Percentiles rank a stretch among this genome's conserved stretches.
These are phyloP conservation scores for Tricholoma terreum DNA, from an alignment of 768 basidiomycete genomes.

Conservation along the genomic window DNA sequence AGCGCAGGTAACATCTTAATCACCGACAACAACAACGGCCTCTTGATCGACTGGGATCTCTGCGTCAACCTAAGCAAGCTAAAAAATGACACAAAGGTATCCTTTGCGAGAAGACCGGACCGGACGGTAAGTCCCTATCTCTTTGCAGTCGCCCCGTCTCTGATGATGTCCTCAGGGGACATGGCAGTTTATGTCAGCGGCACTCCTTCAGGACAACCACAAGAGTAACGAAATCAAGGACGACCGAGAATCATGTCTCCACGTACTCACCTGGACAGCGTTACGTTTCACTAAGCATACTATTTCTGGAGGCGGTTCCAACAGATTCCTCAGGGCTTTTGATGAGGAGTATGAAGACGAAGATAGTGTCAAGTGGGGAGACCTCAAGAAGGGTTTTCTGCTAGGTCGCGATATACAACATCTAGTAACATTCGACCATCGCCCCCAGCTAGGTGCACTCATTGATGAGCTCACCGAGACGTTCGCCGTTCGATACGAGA, in stretches of 20 bases:
- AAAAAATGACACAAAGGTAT: not conserved
- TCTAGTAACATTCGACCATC: not conserved
- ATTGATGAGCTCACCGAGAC: not conserved
- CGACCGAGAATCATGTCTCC: not conserved
- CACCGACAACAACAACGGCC: not conserved
- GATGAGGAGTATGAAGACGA: not conserved
- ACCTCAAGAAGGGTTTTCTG: not conserved
- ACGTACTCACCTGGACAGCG: not conserved
- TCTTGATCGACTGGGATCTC: not conserved
- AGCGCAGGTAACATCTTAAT: slow-evolving; percentile 7
- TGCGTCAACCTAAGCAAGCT: not conserved
- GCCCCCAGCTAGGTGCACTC: not conserved
- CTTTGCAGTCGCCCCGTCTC: not conserved
- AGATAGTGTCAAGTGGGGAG: not conserved
- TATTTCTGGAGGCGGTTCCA: not conserved
- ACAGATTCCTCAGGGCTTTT: too few species aligned
- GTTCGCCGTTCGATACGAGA: not conserved
- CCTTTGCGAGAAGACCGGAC: not conserved
- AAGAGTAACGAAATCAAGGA: not conserved
- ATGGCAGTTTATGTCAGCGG: not conserved
- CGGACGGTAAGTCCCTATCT: not conserved
- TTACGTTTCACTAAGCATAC: not conserved
- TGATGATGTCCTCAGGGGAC: not conserved
- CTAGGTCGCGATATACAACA: not conserved
- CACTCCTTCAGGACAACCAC: not conserved